Base-by-base conservation (phyloP, 202 grass and related monocot species). In the Zizania palustris region DNA sequence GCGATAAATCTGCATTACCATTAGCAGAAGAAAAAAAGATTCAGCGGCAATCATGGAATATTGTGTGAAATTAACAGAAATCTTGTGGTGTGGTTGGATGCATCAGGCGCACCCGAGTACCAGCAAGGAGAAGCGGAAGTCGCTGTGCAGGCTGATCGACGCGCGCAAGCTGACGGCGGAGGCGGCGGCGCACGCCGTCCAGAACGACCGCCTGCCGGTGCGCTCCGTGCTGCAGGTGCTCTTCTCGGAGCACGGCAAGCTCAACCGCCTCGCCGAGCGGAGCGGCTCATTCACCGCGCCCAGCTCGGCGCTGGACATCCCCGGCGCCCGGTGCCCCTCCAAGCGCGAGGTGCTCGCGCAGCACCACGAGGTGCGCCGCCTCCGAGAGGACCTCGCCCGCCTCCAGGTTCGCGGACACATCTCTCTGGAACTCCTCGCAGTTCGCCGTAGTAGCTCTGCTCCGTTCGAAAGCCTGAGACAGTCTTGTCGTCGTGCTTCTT, bases 211-310 rank as follows among this genome's bases (percentile, higher is more conserved):
- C 63, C 75, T 98, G 49, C 85, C 96, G 0, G 87, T 98, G 67
- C 89, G 96, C 40, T 90, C 91, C n/a, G 91, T 93, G 46, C 79
- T 99, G 77, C 91, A 99, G 78, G 96, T 99, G 54, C 89, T 99
- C 74, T 95, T 95, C 83, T 95, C 91, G 4, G 96, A 99, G 77
- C 91, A 99, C 85, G 83, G 82, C 58, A 99, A 95, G 84, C 85
- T 99, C 6, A 95, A 89, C 72, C 91, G 87, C 37, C 74, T 95
- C 5, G 79, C 91, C 11, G 91, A 97, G 51, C 86, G 90, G 85
- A 82, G 89, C 55, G 75, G 83, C 14, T 98, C 91, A 9, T 97
- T 97, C 69, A 75, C 82, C 45, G 63, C 58, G 19, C 77, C 82
- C 42, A 82, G 73, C 62, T 85, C 80, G 70, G 83, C 82, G 35